Evolutionary conservation across 176 grass and related monocot genomes (phyloP).

Genomic region (Aegilops umbellulata): DNA sequence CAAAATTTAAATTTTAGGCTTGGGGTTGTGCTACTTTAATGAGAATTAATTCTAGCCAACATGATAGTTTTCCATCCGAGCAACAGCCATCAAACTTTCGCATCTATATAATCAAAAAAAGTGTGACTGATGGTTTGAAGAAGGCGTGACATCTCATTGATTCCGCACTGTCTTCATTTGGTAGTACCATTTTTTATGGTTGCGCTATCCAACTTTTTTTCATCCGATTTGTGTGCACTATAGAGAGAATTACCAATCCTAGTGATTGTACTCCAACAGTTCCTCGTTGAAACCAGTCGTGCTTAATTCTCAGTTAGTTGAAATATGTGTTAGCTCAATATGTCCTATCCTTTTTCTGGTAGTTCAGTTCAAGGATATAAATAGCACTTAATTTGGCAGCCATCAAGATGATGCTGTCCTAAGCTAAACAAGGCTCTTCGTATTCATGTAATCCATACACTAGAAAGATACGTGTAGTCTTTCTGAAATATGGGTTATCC

Average conservation of each 20-base stretch:
- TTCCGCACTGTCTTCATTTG: not conserved
- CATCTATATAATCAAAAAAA: not conserved
- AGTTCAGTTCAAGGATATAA: conserved; percentile 6
- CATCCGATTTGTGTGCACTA: no score
- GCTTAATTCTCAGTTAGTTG: not conserved
- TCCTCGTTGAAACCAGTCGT: not conserved
- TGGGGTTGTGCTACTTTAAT: not conserved
- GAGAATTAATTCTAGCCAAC: not conserved
- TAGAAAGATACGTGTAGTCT: no score
- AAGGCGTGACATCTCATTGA: not conserved
- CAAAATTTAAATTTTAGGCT: not conserved
- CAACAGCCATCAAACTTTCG: no score
- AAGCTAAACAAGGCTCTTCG: no score
- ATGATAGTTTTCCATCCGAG: not conserved
- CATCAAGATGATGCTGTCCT: no score
- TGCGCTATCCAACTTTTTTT: no score
- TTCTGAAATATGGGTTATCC: no score
- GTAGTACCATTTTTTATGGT: not conserved
- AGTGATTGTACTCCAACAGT: not conserved
- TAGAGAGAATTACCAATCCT: no score
- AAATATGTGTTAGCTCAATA: not conserved
- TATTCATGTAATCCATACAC: no score
- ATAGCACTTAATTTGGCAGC: not conserved
- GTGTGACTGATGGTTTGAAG: no score
- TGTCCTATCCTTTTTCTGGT: not conserved